phyloP scores from a whole-genome alignment of 2,329 filamentous ascomycete genomes.

The Talaromyces sp. region DNA sequence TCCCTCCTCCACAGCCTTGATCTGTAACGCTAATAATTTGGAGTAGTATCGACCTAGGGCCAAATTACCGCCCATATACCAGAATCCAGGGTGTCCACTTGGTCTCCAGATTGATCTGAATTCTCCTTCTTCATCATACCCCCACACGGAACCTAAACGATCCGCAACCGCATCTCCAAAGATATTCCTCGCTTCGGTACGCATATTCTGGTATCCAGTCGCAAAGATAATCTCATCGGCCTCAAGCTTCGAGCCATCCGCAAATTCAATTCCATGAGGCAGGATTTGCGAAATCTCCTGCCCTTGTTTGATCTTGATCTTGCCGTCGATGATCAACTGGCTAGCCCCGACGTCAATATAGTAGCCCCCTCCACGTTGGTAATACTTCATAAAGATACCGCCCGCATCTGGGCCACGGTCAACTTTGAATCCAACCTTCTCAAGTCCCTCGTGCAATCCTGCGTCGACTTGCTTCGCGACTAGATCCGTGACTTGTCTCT shows the following conservation, averaged over 20 bases:
- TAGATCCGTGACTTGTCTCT: constrained; percentile 45
- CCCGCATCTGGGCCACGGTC: constrained; percentile 56
- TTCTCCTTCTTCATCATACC: constrained; percentile 55
- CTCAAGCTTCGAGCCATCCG: constrained; percentile 56
- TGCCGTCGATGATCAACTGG: constrained; percentile 60
- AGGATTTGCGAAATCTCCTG: constrained; percentile 56
- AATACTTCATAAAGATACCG: constrained; percentile 61
- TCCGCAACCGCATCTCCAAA: constrained; percentile 62
- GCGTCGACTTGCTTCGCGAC: constrained; percentile 34
- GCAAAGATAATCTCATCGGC: constrained; percentile 64
- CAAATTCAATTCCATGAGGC: constrained; percentile 48
- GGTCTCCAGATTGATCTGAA: constrained; percentile 58
- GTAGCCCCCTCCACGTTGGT: constrained; percentile 65
- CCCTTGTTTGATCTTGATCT: constrained; percentile 63
- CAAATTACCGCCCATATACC: constrained; percentile 65
- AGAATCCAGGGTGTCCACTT: constrained; percentile 63
- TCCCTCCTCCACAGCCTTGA: constrained; percentile 43
- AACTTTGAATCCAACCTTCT: constrained; percentile 58
- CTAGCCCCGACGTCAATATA: constrained; percentile 67
- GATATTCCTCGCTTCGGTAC: constrained; percentile 56
- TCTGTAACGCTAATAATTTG: constrained; percentile 49
- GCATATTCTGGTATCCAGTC: constrained; percentile 64
- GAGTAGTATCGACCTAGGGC: constrained; percentile 63
- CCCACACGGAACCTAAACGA: constrained; percentile 59
- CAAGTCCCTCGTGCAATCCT: constrained; percentile 45